A percentile compares a stretch with the other conserved stretches of the same genome.
These are phyloP conservation scores for Hypoxylon fragiforme DNA, from an alignment of 495 filamentous ascomycete genomes.

Conservation along the genomic window DNA sequence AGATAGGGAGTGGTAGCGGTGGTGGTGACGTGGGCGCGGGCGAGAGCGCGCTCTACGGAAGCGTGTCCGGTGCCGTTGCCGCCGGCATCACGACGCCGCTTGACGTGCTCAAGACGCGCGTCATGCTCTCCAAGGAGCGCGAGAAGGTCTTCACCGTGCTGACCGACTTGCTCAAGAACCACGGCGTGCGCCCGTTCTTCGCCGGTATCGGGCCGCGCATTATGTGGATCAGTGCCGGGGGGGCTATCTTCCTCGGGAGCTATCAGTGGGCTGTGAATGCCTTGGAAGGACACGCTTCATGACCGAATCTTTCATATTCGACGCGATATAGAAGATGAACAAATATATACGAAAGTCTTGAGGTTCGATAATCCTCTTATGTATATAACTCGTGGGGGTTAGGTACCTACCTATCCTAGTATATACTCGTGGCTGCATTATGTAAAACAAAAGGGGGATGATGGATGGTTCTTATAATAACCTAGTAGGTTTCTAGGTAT, in stretches of 20 bases:
- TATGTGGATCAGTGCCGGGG: constrained; percentile 91
- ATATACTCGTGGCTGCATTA: constrained; percentile 16
- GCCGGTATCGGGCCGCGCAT: constrained; percentile 85
- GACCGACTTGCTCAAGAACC: constrained; percentile 65
- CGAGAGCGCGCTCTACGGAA: constrained; percentile 87
- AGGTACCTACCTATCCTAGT: neutral
- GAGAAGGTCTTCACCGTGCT: constrained; percentile 63
- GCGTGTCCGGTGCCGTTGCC: constrained; percentile 79
- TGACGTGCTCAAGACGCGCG: constrained; percentile 93
- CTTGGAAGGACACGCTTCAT: constrained; percentile 51
- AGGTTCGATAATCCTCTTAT: too few relatives aligned
- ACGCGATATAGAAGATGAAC: constrained; percentile 3
- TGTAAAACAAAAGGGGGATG: constrained; percentile 1
- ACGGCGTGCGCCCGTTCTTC: constrained; percentile 79
- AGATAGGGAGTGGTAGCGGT: neutral
- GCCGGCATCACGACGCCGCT: constrained; percentile 90
- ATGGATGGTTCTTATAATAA: neutral
- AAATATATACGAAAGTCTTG: too few relatives aligned
- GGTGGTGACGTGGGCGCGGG: constrained; percentile 61
- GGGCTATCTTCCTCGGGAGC: constrained; percentile 92
- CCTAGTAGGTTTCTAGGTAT: neutral
- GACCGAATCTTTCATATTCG: constrained; percentile 5
- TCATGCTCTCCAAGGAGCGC: constrained; percentile 79
- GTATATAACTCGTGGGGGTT: constrained; percentile 22
- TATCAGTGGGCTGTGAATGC: constrained; percentile 89